Conservation (phyloP, 345 rosid species). For the Rhizophora mangle region DNA sequence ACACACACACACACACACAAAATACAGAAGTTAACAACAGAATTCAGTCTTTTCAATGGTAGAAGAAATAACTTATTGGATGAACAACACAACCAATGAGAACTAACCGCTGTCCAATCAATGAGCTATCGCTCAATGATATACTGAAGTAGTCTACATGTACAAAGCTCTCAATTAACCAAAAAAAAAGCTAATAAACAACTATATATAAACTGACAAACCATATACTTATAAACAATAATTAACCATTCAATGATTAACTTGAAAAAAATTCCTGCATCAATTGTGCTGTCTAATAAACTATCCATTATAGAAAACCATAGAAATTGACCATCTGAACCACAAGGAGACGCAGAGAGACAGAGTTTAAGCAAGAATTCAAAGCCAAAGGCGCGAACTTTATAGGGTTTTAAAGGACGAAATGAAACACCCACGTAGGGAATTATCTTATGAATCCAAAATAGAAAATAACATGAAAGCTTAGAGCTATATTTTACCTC, state of each 20-base stretch:
- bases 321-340: neutral
- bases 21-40: neutral
- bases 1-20: neutral
- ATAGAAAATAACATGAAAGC: neutral
- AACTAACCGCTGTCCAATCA: too few relatives aligned
- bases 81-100: too few relatives aligned
- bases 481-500: slow-evolving; percentile 8
- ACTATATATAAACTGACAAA: too few relatives aligned
- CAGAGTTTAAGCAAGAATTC: neutral
- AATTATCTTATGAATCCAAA: too few relatives aligned
- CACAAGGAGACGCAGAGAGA: neutral
- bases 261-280: neutral
- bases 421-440: neutral
- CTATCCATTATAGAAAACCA: slow-evolving; percentile 1
- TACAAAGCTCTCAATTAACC: too few relatives aligned
- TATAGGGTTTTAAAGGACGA: neutral
- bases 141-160: too few relatives aligned
- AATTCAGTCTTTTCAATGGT: neutral
- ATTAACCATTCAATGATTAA: neutral
- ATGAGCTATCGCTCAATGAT: too few relatives aligned
- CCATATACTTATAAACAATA: too few relatives aligned
- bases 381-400: neutral
- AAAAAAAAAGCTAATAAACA: too few relatives aligned
- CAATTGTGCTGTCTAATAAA: slow-evolving; percentile 1
- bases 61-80: too few relatives aligned